Conservation (phyloP, 2,329 filamentous ascomycete genomes). For the Colletotrichum tropicale region DNA sequence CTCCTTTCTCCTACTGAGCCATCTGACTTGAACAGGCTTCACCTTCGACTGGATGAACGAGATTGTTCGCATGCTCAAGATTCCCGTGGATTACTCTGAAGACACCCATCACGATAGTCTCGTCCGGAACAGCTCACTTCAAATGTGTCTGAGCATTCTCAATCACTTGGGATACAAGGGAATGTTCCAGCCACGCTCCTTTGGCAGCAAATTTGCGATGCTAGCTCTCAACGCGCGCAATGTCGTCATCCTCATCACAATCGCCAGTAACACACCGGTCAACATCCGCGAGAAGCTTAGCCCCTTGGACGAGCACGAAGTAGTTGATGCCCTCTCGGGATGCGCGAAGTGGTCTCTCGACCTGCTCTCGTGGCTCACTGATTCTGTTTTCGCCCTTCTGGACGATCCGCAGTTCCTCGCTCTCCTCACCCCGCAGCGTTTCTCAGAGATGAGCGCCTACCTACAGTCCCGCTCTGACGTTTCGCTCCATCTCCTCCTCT, state of each 20-base stretch:
- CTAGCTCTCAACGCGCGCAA: constrained; percentile 77
- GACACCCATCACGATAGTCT: constrained; percentile 75
- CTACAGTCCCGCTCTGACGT: constrained; percentile 61
- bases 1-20: background rate
- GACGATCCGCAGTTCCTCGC: constrained; percentile 56
- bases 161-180: constrained; percentile 77
- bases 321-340: constrained; percentile 74
- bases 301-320: constrained; percentile 72
- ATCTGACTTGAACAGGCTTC: constrained; percentile 50
- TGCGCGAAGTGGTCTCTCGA: constrained; percentile 82
- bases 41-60: constrained; percentile 68
- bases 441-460: constrained; percentile 54
- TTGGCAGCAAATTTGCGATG: constrained; percentile 77
- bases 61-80: constrained; percentile 71
- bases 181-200: constrained; percentile 63
- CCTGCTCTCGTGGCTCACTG: constrained; percentile 67
- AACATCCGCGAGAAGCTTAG: constrained; percentile 59
- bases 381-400: constrained; percentile 61
- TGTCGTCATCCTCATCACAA: constrained; percentile 67
- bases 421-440: constrained; percentile 51
- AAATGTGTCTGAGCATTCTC: constrained; percentile 79
- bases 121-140: constrained; percentile 74
- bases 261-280: constrained; percentile 63
- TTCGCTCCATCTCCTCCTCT: constrained; percentile 69
- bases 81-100: constrained; percentile 81